Evolutionary conservation across 768 basidiomycete genomes (phyloP).

Genomic region (Agaricus sinodeliciosus): DNA sequence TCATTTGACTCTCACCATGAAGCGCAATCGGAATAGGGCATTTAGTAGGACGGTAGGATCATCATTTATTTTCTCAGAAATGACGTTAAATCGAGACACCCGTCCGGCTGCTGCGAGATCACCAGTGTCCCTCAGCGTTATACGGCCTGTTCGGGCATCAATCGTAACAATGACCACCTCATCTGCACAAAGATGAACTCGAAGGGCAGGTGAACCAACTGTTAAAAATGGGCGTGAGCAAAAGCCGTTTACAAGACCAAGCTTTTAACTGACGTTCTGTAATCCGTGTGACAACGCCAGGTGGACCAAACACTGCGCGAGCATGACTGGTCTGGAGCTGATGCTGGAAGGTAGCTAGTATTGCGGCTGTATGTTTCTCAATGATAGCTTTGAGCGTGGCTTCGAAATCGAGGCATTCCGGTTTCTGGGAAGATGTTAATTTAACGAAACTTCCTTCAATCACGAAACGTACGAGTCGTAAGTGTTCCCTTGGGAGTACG

Average conservation of each 20-base stretch:
- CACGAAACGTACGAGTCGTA: conserved; percentile 49
- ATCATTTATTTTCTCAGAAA: conserved; percentile 64
- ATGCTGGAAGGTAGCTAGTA: conserved; percentile 49
- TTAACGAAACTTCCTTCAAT: neutral
- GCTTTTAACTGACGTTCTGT: conserved; percentile 39
- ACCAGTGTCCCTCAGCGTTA: conserved; percentile 76
- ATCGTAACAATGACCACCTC: conserved; percentile 73
- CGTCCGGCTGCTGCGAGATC: conserved; percentile 71
- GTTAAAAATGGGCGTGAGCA: conserved; percentile 1
- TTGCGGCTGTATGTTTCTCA: conserved; percentile 54
- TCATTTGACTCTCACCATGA: conserved; percentile 41
- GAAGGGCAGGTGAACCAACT: conserved; percentile 57
- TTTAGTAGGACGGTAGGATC: conserved; percentile 54
- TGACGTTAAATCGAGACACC: conserved; percentile 52
- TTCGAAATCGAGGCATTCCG: conserved; percentile 71
- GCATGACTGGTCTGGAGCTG: conserved; percentile 44
- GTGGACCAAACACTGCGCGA: conserved; percentile 52
- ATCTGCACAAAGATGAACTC: conserved; percentile 66
- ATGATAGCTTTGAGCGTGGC: conserved; percentile 57
- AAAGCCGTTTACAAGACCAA: conserved; percentile 6
- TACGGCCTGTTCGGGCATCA: conserved; percentile 71
- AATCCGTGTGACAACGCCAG: conserved; percentile 51
- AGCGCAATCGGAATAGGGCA: conserved; percentile 51
- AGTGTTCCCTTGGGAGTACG: conserved; percentile 30
- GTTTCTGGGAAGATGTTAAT: conserved; percentile 34